Evolutionary conservation across 768 basidiomycete species (phyloP).

Genomic region (Russula foetens): DNA sequence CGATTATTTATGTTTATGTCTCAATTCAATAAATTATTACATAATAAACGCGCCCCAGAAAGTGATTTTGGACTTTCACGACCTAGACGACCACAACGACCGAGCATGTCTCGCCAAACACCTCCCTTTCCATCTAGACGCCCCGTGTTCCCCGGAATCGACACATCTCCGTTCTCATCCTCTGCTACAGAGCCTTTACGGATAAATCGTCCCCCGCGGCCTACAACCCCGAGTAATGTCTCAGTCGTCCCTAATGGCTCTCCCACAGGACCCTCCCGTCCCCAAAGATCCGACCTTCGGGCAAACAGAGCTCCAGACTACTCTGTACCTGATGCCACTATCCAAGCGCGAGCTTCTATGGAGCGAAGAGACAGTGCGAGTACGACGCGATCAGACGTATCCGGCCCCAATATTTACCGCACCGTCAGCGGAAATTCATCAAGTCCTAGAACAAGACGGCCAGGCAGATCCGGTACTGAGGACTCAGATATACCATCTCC

Average conservation of each 20-base stretch:
- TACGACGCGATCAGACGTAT: conserved; percentile 18
- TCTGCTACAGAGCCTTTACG: conserved; percentile 15
- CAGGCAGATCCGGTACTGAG: conserved; percentile 8
- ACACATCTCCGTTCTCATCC: background rate
- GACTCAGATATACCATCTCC: conserved; percentile 15
- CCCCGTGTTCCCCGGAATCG: background rate
- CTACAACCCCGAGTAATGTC: conserved; percentile 19
- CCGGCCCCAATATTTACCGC: conserved; percentile 7
- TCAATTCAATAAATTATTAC: background rate
- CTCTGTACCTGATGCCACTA: background rate
- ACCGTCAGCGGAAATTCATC: conserved; percentile 14
- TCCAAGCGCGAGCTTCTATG: conserved; percentile 1
- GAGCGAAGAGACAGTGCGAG: conserved; percentile 16
- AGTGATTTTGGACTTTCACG: background rate
- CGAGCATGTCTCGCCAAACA: conserved; percentile 11
- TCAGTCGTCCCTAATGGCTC: conserved; percentile 13
- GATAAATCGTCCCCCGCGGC: conserved; percentile 18
- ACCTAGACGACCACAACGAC: background rate
- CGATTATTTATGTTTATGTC: too few species aligned
- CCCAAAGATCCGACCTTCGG: conserved; percentile 19
- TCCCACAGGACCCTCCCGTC: conserved; percentile 18
- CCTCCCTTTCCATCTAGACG: conserved; percentile 13
- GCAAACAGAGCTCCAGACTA: conserved; percentile 11
- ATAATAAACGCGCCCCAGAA: conserved; percentile 11
- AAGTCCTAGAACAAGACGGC: conserved; percentile 5